phyloP scores from a whole-genome alignment of 257 asterid genomes.

The Fraxinus excelsior region DNA sequence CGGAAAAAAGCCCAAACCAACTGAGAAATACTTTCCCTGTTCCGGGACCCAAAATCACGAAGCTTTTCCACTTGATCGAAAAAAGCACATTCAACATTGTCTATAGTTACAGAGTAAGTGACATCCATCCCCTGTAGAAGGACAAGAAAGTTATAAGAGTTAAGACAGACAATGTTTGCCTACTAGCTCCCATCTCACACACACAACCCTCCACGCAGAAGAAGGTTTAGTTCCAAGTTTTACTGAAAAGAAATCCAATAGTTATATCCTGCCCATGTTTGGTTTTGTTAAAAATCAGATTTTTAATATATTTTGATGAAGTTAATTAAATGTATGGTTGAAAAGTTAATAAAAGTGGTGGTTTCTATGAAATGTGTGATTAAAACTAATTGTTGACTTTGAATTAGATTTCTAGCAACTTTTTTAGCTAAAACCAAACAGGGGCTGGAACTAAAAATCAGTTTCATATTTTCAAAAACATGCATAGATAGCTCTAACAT shows the following conservation, averaged over 20 bases:
- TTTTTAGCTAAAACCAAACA: too few relatives aligned
- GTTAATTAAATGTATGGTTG: too few relatives aligned
- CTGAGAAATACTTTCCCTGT: slow-evolving; percentile 63
- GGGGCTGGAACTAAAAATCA: not conserved
- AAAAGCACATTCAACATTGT: slow-evolving; percentile 66
- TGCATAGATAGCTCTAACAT: not conserved
- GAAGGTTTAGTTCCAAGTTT: not conserved
- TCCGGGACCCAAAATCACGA: slow-evolving; percentile 58
- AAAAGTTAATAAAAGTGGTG: too few relatives aligned
- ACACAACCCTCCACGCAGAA: not conserved
- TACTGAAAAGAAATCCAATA: slow-evolving; percentile 1
- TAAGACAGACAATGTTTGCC: not conserved
- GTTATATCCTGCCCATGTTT: too few relatives aligned
- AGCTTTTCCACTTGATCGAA: slow-evolving; percentile 85
- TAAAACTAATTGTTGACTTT: too few relatives aligned
- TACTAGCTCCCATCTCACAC: not conserved
- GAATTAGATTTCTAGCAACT: too few relatives aligned
- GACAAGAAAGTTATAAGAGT: slow-evolving; percentile 12
- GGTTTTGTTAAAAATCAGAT: too few relatives aligned
- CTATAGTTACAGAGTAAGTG: slow-evolving; percentile 63
- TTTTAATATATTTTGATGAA: too few relatives aligned
- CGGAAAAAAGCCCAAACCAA: slow-evolving; percentile 85
- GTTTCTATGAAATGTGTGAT: too few relatives aligned
- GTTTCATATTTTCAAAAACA: slow-evolving; percentile 7
- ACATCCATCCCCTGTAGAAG: slow-evolving; percentile 60